Evolutionary conservation across 805 yeast genomes (phyloP).

Genomic region (Sugiyamaella lignohabitans): DNA sequence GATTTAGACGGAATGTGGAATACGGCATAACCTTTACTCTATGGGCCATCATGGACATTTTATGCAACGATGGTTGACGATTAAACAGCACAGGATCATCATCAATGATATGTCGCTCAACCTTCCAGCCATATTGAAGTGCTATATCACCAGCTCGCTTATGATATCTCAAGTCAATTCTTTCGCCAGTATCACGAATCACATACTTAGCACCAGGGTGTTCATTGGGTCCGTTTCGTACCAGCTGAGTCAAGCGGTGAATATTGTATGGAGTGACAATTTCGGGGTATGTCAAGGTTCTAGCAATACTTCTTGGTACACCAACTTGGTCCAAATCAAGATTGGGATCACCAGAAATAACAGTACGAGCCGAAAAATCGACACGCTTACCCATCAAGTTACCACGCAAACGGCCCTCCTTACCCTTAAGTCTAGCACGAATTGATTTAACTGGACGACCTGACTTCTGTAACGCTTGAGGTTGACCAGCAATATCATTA

Average conservation of each 20-base stretch:
- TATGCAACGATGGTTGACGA: slow-evolving; percentile 98
- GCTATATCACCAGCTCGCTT: slow-evolving; percentile 98
- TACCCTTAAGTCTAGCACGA: slow-evolving; percentile 99
- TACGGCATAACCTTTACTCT: slow-evolving; percentile 98
- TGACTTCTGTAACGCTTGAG: slow-evolving; percentile 96
- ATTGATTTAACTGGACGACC: slow-evolving; percentile 98
- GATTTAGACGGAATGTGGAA: slow-evolving; percentile 91
- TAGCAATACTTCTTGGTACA: slow-evolving; percentile 94
- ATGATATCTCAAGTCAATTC: slow-evolving; percentile 94
- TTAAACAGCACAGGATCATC: slow-evolving; percentile 96
- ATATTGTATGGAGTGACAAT: slow-evolving; percentile 96
- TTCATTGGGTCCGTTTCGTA: slow-evolving; percentile 97
- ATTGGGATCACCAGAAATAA: slow-evolving; percentile 98
- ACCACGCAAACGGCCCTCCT: slow-evolving; percentile 98
- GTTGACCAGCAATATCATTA: slow-evolving; percentile 99
- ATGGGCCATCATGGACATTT: slow-evolving; percentile 99
- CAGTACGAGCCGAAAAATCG: slow-evolving; percentile 97
- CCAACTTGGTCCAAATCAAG: slow-evolving; percentile 97
- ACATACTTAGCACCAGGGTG: slow-evolving; percentile 99
- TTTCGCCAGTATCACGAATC: slow-evolving; percentile 96
- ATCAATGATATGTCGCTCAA: slow-evolving; percentile 96
- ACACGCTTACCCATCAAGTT: slow-evolving; percentile 99
- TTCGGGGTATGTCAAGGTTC: slow-evolving; percentile 93
- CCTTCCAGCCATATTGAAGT: slow-evolving; percentile 98
- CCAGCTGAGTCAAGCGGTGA: slow-evolving; percentile 84